Evolutionary conservation across 1,284 basidiomycete genomes (phyloP), one percentile per base, ranked within the genome.

Genomic region (Ceratobasidium sp.): DNA sequence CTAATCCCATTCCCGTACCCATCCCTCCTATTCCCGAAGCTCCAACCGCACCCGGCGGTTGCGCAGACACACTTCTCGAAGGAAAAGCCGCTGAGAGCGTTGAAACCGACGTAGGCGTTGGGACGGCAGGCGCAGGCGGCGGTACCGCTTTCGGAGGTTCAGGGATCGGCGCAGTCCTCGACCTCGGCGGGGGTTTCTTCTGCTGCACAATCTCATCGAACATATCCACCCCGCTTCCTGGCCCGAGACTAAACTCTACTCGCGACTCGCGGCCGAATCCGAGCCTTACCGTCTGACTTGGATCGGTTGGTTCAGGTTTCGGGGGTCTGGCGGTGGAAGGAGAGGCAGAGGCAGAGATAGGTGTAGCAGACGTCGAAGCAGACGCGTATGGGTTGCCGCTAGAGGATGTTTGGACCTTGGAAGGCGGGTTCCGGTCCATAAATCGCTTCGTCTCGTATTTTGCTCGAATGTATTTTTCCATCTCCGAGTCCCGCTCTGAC

Each of bases 391-490:
- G 69, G 46, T 78, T 71, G 39, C 7, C 15, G 60, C 18, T 28
- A 20, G 60, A 28, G 9, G 70, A 49, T 4, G 56, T 72, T 40
- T 66, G 60, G 60, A 53, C 42, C 18, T 28, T n/a, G 28, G 58
- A 18, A 1, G 60, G 60, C 28, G 46, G 39, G 73, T 23, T 53
- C 46, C 68, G 58, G 26, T 72, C 67, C 56, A 79, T 68, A 64
- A 77, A 79, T 42, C 77, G 68, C 56, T 81, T 81, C 68, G 80
- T 73, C 69, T 81, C 61, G 51, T 77, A 88, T 89, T 82, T 85
- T 91, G 93, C 88, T 80, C 95, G 90, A 81, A 96, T 95, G 85
- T 90, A 96, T 83, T 91, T 92, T 85, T 96, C 95, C 44, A 96
- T 87, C 79, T 96, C 95, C 80, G 93, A 94, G 82, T 95, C 94